Evolutionary conservation across 2,329 filamentous ascomycete species (phyloP).

Genomic region (Aspergillus terreus): DNA sequence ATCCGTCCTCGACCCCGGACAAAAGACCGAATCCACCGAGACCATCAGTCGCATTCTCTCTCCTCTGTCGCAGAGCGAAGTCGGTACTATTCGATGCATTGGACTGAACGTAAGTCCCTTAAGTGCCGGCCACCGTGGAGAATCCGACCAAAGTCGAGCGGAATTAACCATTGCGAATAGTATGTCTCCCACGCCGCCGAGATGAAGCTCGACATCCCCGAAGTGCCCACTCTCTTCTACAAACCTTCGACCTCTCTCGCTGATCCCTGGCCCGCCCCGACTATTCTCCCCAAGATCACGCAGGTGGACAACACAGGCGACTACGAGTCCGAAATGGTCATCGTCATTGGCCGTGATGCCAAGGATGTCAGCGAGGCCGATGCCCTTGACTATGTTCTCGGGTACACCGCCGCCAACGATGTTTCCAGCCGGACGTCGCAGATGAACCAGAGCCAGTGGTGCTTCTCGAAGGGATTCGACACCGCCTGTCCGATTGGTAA

Average conservation of each 20-base stretch:
- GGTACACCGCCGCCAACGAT: slow-evolving; percentile 63
- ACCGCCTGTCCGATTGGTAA: slow-evolving; percentile 52
- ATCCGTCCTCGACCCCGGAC: slow-evolving; percentile 55
- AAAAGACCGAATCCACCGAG: slow-evolving; percentile 43
- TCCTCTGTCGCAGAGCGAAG: slow-evolving; percentile 47
- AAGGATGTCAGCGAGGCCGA: slow-evolving; percentile 56
- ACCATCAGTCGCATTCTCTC: slow-evolving; percentile 46
- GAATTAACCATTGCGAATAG: slow-evolving; percentile 20
- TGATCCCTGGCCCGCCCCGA: slow-evolving; percentile 52
- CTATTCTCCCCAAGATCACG: slow-evolving; percentile 52
- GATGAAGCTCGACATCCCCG: slow-evolving; percentile 50
- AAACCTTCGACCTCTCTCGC: slow-evolving; percentile 55
- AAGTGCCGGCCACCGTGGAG: neutral
- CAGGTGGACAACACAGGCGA: slow-evolving; percentile 54
- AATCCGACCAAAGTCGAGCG: neutral
- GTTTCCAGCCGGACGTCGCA: slow-evolving; percentile 58
- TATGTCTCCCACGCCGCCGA: slow-evolving; percentile 52
- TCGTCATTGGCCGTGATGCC: slow-evolving; percentile 52
- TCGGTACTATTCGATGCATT: slow-evolving; percentile 58
- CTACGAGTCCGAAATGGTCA: slow-evolving; percentile 58
- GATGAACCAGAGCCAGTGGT: slow-evolving; percentile 53
- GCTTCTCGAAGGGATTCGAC: slow-evolving; percentile 59
- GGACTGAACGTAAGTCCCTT: slow-evolving; percentile 49
- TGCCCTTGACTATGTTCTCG: slow-evolving; percentile 58
- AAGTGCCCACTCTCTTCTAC: slow-evolving; percentile 56